Evolutionary conservation across 1,284 basidiomycete genomes (phyloP), one percentile per base, ranked within the genome.

Genomic region (Ceratobasidium sp.): DNA sequence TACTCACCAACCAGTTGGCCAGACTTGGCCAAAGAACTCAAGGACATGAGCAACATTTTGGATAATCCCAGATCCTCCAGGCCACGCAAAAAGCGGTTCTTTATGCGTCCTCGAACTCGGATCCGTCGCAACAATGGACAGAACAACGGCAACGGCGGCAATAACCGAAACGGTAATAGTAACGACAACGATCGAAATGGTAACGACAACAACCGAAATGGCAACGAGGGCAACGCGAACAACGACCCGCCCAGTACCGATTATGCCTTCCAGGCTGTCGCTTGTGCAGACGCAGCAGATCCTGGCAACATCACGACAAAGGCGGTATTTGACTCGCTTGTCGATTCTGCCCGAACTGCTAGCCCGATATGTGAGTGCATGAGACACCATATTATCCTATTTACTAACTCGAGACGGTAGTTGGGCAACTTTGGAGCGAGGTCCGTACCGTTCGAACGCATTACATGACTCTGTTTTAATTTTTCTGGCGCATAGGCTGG

Each of bases 281-380:
- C 77, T 46, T 78, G 78, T 54, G 78, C 62, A 16, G 78, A 78
- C 23, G 75, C 78, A 33, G 48, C 48, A 0, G 62, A 78, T 52
- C 5, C 73, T 5, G 71, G 62, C 12, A 77, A 69, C 23, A 46
- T 68, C 3, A 78, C 78, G 1, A 78, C 78, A 14, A 67, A 57
- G 52, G 44, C 55, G 50, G 73, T 77, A 5, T 78, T 77, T 44
- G 60, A 78, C 20, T 35, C 33, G 3, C 35, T 78, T 20, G 46
- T 77, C 5, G 16, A 55, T 48, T n/a, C 46, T 12, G 46, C 71
- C 20, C n/a, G 59, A 27, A 27, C 14, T 7, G 59, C 46, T 1
- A 64, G 59, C 18, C 77, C 62, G 2, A 44, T 64, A 12, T 67
- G 74, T 77, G 52, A 77, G 77, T 78, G 54, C 20, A 46, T 73